Conservation (phyloP, 148 eudicot species). For the Fagopyrum esculentum region DNA sequence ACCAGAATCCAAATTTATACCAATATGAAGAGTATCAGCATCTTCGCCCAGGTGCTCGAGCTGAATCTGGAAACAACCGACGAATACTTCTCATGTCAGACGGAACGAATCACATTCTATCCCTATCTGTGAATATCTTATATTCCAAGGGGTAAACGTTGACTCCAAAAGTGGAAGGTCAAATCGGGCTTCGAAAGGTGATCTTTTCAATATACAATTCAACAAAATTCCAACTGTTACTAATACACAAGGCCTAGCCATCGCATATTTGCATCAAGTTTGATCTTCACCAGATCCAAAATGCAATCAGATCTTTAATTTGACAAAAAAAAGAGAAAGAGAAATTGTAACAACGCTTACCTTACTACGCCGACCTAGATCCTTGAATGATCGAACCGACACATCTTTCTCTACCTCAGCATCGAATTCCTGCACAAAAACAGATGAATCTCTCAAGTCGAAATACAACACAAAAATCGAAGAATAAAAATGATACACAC, state of each 20-base stretch:
- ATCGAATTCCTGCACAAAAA: constrained; percentile 29
- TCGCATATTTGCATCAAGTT: background rate
- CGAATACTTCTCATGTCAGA: background rate
- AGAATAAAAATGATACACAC: background rate
- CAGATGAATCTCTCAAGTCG: background rate
- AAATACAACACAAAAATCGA: background rate
- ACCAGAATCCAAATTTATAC: constrained; percentile 64
- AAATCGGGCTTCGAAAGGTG: background rate
- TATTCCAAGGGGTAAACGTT: background rate
- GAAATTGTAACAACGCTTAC: constrained; percentile 22
- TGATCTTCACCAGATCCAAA: background rate
- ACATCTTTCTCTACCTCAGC: constrained; percentile 25
- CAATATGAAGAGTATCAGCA: constrained; percentile 39
- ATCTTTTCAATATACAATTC: background rate
- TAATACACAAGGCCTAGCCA: background rate
- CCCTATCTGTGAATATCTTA: background rate
- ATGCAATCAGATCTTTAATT: background rate
- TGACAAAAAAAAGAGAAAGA: background rate
- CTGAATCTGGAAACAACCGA: constrained; percentile 37
- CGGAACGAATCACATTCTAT: background rate
- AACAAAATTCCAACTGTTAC: background rate
- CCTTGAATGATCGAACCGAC: constrained; percentile 29
- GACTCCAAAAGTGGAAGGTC: background rate
- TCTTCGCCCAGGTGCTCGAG: constrained; percentile 54
- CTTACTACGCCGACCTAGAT: constrained; percentile 79